Base-by-base conservation (phyloP, 2,329 filamentous ascomycete species). In the Penicillium sp. region DNA sequence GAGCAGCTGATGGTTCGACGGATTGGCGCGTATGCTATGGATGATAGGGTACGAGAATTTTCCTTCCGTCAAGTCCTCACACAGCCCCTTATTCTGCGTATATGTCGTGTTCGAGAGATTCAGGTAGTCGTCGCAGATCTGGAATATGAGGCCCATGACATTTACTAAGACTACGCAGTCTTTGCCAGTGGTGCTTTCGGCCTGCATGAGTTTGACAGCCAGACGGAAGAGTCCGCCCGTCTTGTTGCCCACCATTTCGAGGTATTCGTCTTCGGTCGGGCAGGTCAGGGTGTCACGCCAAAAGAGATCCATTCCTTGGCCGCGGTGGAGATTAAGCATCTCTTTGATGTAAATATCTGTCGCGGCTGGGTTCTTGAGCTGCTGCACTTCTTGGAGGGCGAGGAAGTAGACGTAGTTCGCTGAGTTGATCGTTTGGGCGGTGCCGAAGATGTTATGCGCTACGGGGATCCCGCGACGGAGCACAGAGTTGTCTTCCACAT, bases 21-120 rank as follows among this genome's bases (percentile, higher is more conserved):
- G 74, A 69, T 92, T 84, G 55, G 88, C 77, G 58, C 72, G 89
- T 63, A 97, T 95, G 71, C 89, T 88, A 77, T 97, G 93, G 66
- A 97, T 96, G 66, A 97, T 87, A 39, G 92, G 92, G 71, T 97
- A 97, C 24, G 88, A 93, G 78, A 97, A 97, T 80, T 97, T 97
- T 59, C 93, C 93, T 77, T 97, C 94, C 1, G 92, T 97, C 64
- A 97, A 77, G 74, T 97, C 94, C 77, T 97, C 93, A 73, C 90
- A 96, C 63, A 96, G 83, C 46, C 93, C 94, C 78, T 97, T 97
- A 74, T 96, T 93, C 60, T 88, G 80, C 36, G 86, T 87, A 79
- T 97, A 97, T 67, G 86, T 81, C n/a, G 77, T 78, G 50, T 68
- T 72, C 29, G 82, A 83, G 41, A 99, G 85, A 72, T 97, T 97